Base-by-base conservation (phyloP, 2,329 filamentous ascomycete genomes). In the Phialemonium atrogriseum region DNA sequence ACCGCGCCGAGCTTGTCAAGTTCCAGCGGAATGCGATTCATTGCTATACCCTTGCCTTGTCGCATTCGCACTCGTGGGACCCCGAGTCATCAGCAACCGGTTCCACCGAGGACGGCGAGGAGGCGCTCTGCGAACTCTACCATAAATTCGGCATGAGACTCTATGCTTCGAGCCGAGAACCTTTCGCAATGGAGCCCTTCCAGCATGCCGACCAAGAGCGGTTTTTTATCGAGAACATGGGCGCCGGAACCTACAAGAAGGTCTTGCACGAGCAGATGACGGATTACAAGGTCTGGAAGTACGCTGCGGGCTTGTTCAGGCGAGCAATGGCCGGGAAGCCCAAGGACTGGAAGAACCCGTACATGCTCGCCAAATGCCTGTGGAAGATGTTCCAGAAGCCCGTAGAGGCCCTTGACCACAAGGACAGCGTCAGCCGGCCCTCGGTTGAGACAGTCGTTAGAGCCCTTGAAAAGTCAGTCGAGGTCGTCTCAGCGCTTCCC, bases 11-110 rank as follows among this genome's bases (percentile, higher is more conserved):
- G 36, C 58, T 94, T 26, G 71, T 86, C 15, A 77, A 75, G 31
- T 73, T 83, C 38, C 85, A 94, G 52, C 75, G 85, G 19, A 77
- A 76, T 46, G 80, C 85, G 1, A 88, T 94, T 27, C 85, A 94
- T 53, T 89, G 84, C 51, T 85, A 84, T 45, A 74, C 69, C 0
- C 59, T 77, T 23, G 72, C 72, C 0, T 47, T 77, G 10, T 77
- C 73, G 0, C 66, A 76, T 39, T 76, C 70, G 0, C 64, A 72
- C 35, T 71, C 68, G 0, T 62, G 62, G 37, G 53, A 60, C 11
- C 55, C 56, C 9, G 56, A 64, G 8, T 40, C 41, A 2, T 34
- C 31, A 4, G 39, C 35, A 5, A 37, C 41, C 9, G 38, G 35
- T 2, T 36, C 40, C 4, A 55, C 63, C 2, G 59, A 62, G 3